A percentile compares a stretch with the other conserved stretches of the same genome.
Evolutionary conservation across 805 yeast species (phyloP).

Genomic region (Tetrapisispora iriomotensis): DNA sequence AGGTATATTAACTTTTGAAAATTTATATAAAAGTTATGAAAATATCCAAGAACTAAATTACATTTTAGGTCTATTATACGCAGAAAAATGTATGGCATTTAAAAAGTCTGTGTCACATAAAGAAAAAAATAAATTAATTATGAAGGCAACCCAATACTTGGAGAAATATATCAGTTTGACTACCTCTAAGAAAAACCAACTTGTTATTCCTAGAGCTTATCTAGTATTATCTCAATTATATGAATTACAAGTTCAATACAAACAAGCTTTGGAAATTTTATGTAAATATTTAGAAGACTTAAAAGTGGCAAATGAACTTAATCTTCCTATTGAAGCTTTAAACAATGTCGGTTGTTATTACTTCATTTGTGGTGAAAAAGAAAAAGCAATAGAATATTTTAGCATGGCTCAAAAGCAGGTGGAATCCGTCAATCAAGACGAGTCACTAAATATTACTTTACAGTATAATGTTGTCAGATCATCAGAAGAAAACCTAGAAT

Average conservation of each 20-base stretch:
- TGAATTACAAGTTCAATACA: constrained; percentile 51
- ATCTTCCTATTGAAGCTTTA: constrained; percentile 47
- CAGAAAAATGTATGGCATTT: constrained; percentile 35
- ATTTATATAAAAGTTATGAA: constrained; percentile 52
- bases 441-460: constrained; percentile 34
- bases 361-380: constrained; percentile 51
- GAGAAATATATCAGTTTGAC: constrained; percentile 63
- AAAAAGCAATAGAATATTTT: constrained; percentile 49
- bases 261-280: constrained; percentile 58
- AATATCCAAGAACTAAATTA: constrained; percentile 66
- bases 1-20: constrained; percentile 78
- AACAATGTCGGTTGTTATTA: constrained; percentile 83
- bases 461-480: constrained; percentile 72
- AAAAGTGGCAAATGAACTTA: constrained; percentile 26
- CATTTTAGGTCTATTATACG: constrained; percentile 65
- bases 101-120: constrained; percentile 12
- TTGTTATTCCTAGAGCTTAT: constrained; percentile 52
- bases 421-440: constrained; percentile 18
- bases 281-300: constrained; percentile 49
- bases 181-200: constrained; percentile 44
- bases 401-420: constrained; percentile 33
- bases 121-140: constrained; percentile 19
- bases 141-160: constrained; percentile 51
- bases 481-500: constrained; percentile 37
- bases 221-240: constrained; percentile 59